A percentile compares a stretch with the other conserved stretches of the same genome.
These are phyloP conservation scores for Rhodotorula graminis DNA, from an alignment of 768 basidiomycete genomes.

Conservation along the genomic window DNA sequence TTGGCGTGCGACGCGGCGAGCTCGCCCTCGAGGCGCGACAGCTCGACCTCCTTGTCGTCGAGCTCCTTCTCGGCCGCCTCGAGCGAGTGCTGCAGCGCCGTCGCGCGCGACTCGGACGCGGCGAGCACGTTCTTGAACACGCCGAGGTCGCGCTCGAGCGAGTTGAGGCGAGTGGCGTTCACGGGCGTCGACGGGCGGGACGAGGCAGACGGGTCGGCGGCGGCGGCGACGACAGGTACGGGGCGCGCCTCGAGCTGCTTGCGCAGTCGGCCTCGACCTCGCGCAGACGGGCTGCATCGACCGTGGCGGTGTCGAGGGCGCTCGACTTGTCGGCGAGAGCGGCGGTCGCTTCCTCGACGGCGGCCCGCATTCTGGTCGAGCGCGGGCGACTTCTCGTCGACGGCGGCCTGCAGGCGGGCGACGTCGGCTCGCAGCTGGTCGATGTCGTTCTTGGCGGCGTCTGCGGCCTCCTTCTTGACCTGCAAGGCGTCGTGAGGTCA, in stretches of 20 bases:
- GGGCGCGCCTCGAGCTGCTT: conserved; percentile 7
- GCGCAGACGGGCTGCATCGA: background rate
- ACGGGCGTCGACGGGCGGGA: background rate
- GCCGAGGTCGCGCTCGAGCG: conserved; percentile 25
- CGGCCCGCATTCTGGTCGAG: too few species aligned
- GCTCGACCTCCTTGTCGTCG: conserved; percentile 17
- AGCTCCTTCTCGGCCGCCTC: conserved; percentile 57
- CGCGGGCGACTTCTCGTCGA: too few species aligned
- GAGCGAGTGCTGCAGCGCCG: conserved; percentile 51
- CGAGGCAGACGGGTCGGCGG: background rate
- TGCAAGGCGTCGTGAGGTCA: background rate
- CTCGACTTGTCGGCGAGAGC: background rate
- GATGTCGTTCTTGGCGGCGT: conserved; percentile 30
- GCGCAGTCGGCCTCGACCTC: conserved; percentile 12
- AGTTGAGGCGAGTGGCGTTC: background rate
- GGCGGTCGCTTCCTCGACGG: too few species aligned
- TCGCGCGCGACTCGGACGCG: conserved; percentile 38
- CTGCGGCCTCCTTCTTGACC: background rate
- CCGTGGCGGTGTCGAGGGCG: conserved; percentile 29
- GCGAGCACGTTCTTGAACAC: conserved; percentile 36
- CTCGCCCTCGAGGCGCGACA: conserved; percentile 19
- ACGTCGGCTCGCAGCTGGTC: conserved; percentile 4
- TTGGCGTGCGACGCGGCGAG: conserved; percentile 44
- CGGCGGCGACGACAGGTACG: background rate
- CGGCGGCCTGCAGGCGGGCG: background rate